Conservation (phyloP, 805 yeast species). For the Saturnispora sekii region DNA sequence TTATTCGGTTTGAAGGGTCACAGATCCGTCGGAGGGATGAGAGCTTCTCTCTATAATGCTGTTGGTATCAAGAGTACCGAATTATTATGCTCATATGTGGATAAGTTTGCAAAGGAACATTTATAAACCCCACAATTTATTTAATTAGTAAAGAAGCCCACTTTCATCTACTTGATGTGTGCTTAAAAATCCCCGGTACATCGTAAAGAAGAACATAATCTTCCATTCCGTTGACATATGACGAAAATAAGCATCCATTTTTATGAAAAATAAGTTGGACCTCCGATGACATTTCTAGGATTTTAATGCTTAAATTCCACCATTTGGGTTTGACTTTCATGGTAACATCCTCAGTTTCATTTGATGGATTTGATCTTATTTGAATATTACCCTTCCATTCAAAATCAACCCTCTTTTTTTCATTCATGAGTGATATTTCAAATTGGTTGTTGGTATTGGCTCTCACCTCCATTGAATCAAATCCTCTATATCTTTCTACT, state of each 20-base stretch:
- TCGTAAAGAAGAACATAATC: conserved; percentile 59
- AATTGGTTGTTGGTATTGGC: conserved; percentile 43
- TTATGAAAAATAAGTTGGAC: conserved; percentile 43
- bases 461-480: conserved; percentile 40
- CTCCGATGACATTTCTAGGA: conserved; percentile 52
- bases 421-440: conserved; percentile 45
- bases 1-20: conserved; percentile 88
- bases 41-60: conserved; percentile 90
- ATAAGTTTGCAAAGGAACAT: conserved; percentile 44
- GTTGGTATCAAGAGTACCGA: conserved; percentile 54
- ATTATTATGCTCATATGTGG: conserved; percentile 45
- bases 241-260: conserved; percentile 53
- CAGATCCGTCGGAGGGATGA: conserved; percentile 93
- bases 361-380: not conserved
- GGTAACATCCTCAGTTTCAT: conserved; percentile 9
- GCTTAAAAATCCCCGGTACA: conserved; percentile 23
- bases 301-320: conserved; percentile 57
- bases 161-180: not conserved
- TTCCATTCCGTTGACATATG: conserved; percentile 54
- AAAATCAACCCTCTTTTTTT: conserved; percentile 43
- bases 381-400: conserved; percentile 44
- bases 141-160: not conserved
- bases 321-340: conserved; percentile 44
- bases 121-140: not conserved
- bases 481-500: conserved; percentile 53